Conservation (phyloP, 208 protist species). For the Acanthamoeba sp. region DNA sequence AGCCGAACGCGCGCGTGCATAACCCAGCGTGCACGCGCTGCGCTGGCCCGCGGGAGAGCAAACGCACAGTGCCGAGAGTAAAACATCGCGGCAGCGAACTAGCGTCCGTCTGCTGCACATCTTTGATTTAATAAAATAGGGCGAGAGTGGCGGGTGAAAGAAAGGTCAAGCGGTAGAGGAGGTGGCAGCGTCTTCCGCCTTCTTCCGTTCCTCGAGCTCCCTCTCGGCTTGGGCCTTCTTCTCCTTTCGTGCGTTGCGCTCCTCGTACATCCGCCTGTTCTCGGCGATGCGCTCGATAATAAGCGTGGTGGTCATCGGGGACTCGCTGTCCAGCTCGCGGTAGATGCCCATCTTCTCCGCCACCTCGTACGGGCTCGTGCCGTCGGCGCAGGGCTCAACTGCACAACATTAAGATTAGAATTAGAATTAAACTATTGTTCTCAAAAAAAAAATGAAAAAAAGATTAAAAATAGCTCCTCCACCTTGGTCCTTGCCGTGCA, state of each 20-base stretch:
- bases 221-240: conserved; percentile 31
- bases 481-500: conserved; percentile 87
- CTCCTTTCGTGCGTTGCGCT: conserved; percentile 57
- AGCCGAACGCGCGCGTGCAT: too few species aligned
- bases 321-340: conserved; percentile 83
- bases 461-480: background rate
- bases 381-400: conserved; percentile 1
- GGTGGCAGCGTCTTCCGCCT: background rate
- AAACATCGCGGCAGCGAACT: too few species aligned
- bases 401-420: background rate
- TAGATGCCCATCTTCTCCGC: conserved; percentile 93
- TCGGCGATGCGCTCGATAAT: conserved; percentile 86
- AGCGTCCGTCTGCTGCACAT: too few species aligned
- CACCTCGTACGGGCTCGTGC: conserved; percentile 82
- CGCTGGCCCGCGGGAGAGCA: too few species aligned
- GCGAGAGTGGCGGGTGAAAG: too few species aligned
- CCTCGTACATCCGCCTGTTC: conserved; percentile 56
- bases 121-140: too few species aligned
- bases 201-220: conserved; percentile 23
- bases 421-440: too few species aligned
- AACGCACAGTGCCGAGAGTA: too few species aligned
- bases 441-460: too few species aligned
- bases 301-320: conserved; percentile 77
- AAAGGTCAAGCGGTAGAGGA: background rate
- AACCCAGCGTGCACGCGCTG: too few species aligned